Evolutionary conservation across 1,284 basidiomycete genomes (phyloP).

Genomic region (Apiotrichum gracile): DNA sequence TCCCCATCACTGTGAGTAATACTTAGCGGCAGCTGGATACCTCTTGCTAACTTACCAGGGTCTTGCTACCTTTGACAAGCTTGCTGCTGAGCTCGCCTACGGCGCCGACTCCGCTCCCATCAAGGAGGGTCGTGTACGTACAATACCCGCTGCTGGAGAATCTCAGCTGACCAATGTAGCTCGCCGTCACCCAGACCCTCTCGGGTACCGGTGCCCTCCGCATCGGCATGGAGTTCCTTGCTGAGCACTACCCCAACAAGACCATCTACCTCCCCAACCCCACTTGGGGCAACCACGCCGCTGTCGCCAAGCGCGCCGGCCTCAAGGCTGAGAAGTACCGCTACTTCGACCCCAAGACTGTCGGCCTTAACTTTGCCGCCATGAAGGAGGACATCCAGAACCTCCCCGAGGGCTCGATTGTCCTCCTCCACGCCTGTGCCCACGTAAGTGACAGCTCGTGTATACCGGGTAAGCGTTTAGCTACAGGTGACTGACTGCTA

Average conservation of each 20-base stretch:
- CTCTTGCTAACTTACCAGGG: slow-evolving; percentile 40
- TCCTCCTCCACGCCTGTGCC: slow-evolving; percentile 17
- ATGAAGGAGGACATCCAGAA: slow-evolving; percentile 76
- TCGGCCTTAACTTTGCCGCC: slow-evolving; percentile 88
- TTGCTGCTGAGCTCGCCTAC: slow-evolving; percentile 87
- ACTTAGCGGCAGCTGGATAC: not conserved
- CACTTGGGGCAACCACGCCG: slow-evolving; percentile 96
- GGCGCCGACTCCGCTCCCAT: slow-evolving; percentile 73
- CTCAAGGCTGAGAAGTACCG: slow-evolving; percentile 71
- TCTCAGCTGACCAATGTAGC: slow-evolving; percentile 49
- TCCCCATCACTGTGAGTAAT: slow-evolving; percentile 73
- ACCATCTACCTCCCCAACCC: slow-evolving; percentile 88
- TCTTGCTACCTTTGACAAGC: slow-evolving; percentile 77
- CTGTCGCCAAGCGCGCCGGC: slow-evolving; percentile 79
- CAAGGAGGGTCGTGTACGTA: slow-evolving; percentile 65
- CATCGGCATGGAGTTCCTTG: slow-evolving; percentile 88
- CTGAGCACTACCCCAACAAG: slow-evolving; percentile 83
- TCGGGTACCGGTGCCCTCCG: slow-evolving; percentile 97
- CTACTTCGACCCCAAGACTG: slow-evolving; percentile 92
- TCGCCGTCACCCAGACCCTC: slow-evolving; percentile 91
- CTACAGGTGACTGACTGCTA: slow-evolving; percentile 37
- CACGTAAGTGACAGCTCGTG: slow-evolving; percentile 35
- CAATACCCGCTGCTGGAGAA: not conserved
- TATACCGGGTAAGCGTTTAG: slow-evolving; percentile 44
- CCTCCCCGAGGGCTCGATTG: slow-evolving; percentile 50